These are phyloP conservation scores for Coemansia sp. DNA, from an alignment of 192 early-diverging fungal species.

Conservation along the genomic window DNA sequence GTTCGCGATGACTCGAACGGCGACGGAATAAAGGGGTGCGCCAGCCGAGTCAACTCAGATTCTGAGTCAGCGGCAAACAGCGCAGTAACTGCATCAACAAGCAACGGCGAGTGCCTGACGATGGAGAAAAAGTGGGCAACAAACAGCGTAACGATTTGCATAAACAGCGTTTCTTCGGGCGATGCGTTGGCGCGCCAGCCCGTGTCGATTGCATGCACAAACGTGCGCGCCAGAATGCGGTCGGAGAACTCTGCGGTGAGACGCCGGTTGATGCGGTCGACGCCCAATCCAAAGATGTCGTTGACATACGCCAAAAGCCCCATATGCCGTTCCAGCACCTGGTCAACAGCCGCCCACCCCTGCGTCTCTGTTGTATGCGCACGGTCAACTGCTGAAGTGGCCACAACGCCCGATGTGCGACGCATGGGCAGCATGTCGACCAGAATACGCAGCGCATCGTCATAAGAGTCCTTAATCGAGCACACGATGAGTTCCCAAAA, in stretches of 20 bases:
- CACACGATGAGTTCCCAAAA: constrained; percentile 48
- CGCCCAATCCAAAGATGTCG: constrained; percentile 59
- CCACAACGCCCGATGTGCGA: neutral
- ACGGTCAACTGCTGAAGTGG: constrained; percentile 3
- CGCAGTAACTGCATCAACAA: constrained; percentile 34
- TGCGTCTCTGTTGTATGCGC: constrained; percentile 11
- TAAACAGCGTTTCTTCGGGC: constrained; percentile 42
- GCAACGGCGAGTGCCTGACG: constrained; percentile 42
- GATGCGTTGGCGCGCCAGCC: constrained; percentile 30
- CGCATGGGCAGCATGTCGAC: constrained; percentile 44
- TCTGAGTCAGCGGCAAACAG: constrained; percentile 26
- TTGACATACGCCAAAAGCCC: constrained; percentile 66
- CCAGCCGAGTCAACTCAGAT: neutral
- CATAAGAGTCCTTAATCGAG: constrained; percentile 28
- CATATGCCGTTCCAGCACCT: constrained; percentile 52
- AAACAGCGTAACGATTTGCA: constrained; percentile 51
- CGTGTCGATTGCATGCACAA: constrained; percentile 32
- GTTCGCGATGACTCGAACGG: constrained; percentile 40
- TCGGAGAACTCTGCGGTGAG: constrained; percentile 28
- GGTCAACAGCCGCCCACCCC: neutral
- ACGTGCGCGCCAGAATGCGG: constrained; percentile 37
- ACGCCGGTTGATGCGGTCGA: constrained; percentile 57
- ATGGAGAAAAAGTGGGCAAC: constrained; percentile 51
- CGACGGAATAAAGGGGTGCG: constrained; percentile 38
- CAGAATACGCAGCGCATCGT: constrained; percentile 47